Base-by-base conservation (phyloP, 169 alveolate genomes). In the Prorocentrum cordatum region DNA sequence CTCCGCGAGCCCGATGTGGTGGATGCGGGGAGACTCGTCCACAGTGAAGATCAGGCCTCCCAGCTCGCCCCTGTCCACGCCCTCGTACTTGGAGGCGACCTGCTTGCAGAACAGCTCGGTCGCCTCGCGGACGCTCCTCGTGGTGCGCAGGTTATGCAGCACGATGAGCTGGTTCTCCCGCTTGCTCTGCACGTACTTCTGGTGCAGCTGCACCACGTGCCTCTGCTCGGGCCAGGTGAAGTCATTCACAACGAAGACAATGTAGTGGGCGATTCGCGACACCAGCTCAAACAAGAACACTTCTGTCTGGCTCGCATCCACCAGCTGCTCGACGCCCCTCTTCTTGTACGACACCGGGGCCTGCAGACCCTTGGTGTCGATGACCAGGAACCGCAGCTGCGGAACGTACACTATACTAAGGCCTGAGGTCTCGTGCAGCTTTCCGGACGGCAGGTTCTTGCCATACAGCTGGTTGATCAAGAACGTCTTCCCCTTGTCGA, bases 201-300 rank as follows among this genome's bases (percentile, higher is more conserved):
- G 36, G 20, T 39, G 64, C 14, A 70, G 64, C 82, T 9, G 22
- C 29, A 16, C 82, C 26, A 70, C 6, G 42, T 39, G 39, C 62
- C 27, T 70, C 61, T 70, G 82, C 82, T 70, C 82, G 38, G 16
- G 26, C 82, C 82, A 70, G 6, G 82, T 70, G 39, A 70, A 29
- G 62, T 70, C 82, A 26, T 70, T 70, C n/a, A 70, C 82, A 36
- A 70, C 82, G 27, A 70, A 70, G 38, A 70, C n/a, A 59, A 70
- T 70, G 61, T 70, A 62, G 32, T 70, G 82, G 24, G 82, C 35
- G 33, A 70, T 70, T 18, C 82, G 35, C 3, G 62, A 38, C 22
- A 70, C 26, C 82, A 70, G 6, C 64, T 36, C 62, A 26, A 70
- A 70, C 64, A 70, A 10, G 14, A 70, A 31, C 29, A 62, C 35